Conservation (phyloP, 129 eudicot genomes). For the Ambrosia artemisiifolia region DNA sequence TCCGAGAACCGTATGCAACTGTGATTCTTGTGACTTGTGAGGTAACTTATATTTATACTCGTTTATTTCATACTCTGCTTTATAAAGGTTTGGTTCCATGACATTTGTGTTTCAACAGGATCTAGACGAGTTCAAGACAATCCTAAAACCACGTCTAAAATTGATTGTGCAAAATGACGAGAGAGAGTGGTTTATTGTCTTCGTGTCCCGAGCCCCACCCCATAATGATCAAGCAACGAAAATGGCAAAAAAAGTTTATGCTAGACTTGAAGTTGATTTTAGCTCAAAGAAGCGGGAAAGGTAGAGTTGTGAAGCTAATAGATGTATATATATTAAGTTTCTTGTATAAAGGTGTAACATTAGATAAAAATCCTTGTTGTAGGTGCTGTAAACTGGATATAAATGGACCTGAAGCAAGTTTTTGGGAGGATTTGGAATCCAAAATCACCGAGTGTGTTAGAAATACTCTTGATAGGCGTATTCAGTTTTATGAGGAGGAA, state of each 20-base stretch:
- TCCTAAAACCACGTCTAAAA: conserved; percentile 92
- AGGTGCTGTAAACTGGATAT: conserved; percentile 97
- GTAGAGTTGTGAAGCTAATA: conserved; percentile 32
- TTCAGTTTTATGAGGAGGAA: conserved; percentile 94
- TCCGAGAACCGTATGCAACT: conserved; percentile 95
- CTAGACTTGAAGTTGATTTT: conserved; percentile 95
- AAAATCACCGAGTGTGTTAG: conserved; percentile 77
- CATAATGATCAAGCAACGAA: conserved; percentile 92
- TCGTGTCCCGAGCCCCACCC: conserved; percentile 86
- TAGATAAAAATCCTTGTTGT: conserved; percentile 20
- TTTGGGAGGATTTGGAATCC: conserved; percentile 95
- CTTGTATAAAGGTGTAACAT: neutral
- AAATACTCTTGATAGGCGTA: conserved; percentile 88
- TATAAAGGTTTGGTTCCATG: neutral
- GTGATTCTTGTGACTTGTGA: conserved; percentile 93
- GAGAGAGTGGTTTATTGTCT: conserved; percentile 95
- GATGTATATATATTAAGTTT: neutral
- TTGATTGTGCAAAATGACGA: conserved; percentile 94
- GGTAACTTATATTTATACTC: conserved; percentile 45
- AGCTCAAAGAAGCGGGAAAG: conserved; percentile 96
- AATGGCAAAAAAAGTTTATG: conserved; percentile 93
- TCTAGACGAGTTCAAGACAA: conserved; percentile 96
- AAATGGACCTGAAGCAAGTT: conserved; percentile 69
- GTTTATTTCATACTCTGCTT: neutral
- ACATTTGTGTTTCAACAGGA: conserved; percentile 48